Conservation (phyloP, 2,329 filamentous ascomycete species). For the Pseudogymnoascus sp. region DNA sequence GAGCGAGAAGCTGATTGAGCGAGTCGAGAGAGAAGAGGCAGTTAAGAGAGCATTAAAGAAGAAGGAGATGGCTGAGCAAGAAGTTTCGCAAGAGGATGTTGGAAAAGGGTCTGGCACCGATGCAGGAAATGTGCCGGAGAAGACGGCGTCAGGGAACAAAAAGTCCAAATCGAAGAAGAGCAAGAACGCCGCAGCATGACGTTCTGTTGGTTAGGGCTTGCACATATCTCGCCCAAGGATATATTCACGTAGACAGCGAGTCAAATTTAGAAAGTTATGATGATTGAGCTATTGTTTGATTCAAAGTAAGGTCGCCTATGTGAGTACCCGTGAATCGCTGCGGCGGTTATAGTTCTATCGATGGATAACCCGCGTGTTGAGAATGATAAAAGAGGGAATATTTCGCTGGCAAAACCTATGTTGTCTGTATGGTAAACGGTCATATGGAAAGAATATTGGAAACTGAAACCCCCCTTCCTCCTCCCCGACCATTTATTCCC, state of each 20-base stretch:
- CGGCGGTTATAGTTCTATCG: not conserved
- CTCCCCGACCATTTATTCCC: not conserved
- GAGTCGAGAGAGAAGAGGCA: constrained; percentile 73
- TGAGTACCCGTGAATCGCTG: not conserved
- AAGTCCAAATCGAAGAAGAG: not conserved
- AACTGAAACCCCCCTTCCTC: not conserved
- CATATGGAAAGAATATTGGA: not conserved
- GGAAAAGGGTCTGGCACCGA: constrained; percentile 12
- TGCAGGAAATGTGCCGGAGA: not conserved
- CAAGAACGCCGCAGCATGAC: not conserved
- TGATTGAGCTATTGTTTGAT: not conserved
- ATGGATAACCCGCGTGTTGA: not conserved
- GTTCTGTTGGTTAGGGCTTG: not conserved
- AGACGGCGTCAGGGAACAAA: constrained; percentile 6
- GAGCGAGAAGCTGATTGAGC: constrained; percentile 77
- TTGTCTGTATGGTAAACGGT: not conserved
- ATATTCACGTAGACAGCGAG: not conserved
- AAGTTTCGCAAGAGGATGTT: constrained; percentile 22
- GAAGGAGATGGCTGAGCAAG: constrained; percentile 35
- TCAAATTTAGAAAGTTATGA: not conserved
- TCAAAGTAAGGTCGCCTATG: not conserved
- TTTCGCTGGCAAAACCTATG: not conserved
- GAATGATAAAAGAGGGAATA: not conserved
- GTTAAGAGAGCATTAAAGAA: constrained; percentile 38
- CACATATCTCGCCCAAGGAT: not conserved